A percentile compares a stretch with the other conserved stretches of the same genome.
Conservation (phyloP, 2,329 filamentous ascomycete genomes). For the Epichloe coenophiala region DNA sequence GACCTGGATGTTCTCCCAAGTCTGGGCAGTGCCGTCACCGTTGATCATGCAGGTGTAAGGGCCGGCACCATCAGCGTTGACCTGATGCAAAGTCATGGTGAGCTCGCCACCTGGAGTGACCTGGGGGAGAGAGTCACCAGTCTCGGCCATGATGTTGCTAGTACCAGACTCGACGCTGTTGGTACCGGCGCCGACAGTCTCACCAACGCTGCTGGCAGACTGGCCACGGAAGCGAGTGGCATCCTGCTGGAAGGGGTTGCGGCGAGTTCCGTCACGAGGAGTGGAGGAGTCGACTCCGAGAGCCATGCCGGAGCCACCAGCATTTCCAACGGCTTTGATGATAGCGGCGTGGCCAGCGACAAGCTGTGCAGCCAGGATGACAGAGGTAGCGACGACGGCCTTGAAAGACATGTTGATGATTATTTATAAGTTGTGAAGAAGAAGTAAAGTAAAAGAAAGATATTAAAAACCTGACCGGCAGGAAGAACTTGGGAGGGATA, state of each 20-base stretch:
- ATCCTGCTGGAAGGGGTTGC: slow-evolving; percentile 51
- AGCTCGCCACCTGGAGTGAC: slow-evolving; percentile 42
- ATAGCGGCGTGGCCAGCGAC: slow-evolving; percentile 50
- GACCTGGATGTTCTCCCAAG: slow-evolving; percentile 41
- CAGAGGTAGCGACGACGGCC: slow-evolving; percentile 26
- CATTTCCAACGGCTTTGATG: slow-evolving; percentile 41
- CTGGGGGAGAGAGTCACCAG: slow-evolving; percentile 41
- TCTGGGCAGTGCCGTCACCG: slow-evolving; percentile 39
- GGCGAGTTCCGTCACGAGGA: slow-evolving; percentile 46
- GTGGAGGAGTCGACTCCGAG: slow-evolving; percentile 38
- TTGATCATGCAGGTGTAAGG: slow-evolving; percentile 55
- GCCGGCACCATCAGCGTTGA: slow-evolving; percentile 53
- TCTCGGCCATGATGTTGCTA: slow-evolving; percentile 41
- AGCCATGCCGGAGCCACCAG: slow-evolving; percentile 40
- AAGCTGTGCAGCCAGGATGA: slow-evolving; percentile 40
- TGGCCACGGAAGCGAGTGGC: slow-evolving; percentile 46
- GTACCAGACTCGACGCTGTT: slow-evolving; percentile 46
- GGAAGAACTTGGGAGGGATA: neutral
- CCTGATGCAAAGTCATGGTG: slow-evolving; percentile 51
- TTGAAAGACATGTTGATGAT: slow-evolving; percentile 19
- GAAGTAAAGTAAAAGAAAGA: neutral
- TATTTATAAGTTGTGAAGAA: neutral
- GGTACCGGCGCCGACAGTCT: slow-evolving; percentile 42
- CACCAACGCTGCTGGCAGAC: slow-evolving; percentile 38
- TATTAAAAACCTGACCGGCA: slow-evolving; percentile 5